These are phyloP conservation scores for Priceomyces melissophilus DNA, from an alignment of 805 yeast species.

Conservation along the genomic window DNA sequence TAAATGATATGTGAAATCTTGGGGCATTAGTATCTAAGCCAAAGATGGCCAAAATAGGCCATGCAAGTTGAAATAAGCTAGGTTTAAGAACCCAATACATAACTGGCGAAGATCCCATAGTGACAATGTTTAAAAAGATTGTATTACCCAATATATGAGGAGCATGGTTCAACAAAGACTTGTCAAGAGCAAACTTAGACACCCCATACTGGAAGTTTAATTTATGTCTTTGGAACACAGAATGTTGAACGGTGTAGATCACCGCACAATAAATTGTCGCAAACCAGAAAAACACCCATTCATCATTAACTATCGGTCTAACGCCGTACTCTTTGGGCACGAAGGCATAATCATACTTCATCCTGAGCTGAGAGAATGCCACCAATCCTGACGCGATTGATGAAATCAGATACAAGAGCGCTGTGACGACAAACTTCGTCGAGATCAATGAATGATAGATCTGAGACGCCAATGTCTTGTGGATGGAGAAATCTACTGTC, in stretches of 20 bases:
- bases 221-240: constrained; percentile 53
- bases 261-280: constrained; percentile 38
- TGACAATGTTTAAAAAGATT: constrained; percentile 24
- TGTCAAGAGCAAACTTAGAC: constrained; percentile 38
- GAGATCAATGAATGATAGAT: constrained; percentile 19
- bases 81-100: constrained; percentile 40
- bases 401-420: constrained; percentile 20
- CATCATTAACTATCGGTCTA: constrained; percentile 37
- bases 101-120: constrained; percentile 33
- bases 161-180: constrained; percentile 22
- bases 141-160: constrained; percentile 36
- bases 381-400: constrained; percentile 20
- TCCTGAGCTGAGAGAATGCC: constrained; percentile 26
- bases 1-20: constrained; percentile 27
- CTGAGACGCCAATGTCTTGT: constrained; percentile 33
- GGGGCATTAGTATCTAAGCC: constrained; percentile 44
- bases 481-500: constrained; percentile 28
- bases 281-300: constrained; percentile 50
- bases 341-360: constrained; percentile 24
- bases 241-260: constrained; percentile 49
- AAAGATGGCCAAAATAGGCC: constrained; percentile 24
- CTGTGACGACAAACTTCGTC: constrained; percentile 13
- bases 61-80: constrained; percentile 35
- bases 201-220: constrained; percentile 46
- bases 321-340: constrained; percentile 38